Base-by-base conservation (phyloP, 768 basidiomycete genomes). In the Pleurotus platypus region DNA sequence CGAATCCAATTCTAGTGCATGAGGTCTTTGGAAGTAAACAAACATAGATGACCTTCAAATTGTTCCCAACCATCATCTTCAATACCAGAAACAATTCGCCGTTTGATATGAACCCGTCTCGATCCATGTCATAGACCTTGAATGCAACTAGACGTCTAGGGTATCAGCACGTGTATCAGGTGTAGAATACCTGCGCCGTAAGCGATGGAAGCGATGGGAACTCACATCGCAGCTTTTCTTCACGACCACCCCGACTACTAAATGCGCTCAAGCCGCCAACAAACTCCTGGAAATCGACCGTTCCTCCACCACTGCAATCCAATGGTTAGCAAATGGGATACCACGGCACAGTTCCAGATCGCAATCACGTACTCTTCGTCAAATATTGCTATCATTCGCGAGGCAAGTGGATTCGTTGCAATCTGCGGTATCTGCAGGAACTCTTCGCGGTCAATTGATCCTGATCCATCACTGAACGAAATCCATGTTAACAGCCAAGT, bases 1-100 rank as follows among this genome's bases (percentile, higher is more conserved):
- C 7, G 15, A 20, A 27, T 26, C 30, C 2, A 13, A 16, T 18
- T 18, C 22, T 18, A 16, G n/a, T 13, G 8, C 20, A 24, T 11
- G 40, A 18, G 15, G 16, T 55, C 27, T 11, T 24, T 30, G 18
- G 35, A 26, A n/a, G 26, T 46, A 47, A 24, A 35, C 9, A 51
- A 55, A 42, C 20, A 51, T 49, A 46, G 57, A 71, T 58, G 48
- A 94, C 94, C 81, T 99, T 99, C 65, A 99, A 77, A 72, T 99
- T 99, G 72, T 90, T 98, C 35, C 97, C 97, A 49, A 98, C 97
- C 97, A 99, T 99, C 93, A 98, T 98, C 82, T 99, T 99, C 62
- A 99, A 77, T 39, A 99, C 97, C 47, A 99, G 77, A 77, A 98
- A 99, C 27, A 99, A 84, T 73, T 99, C 97, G 56, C 97, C 97